Evolutionary conservation across 1,284 basidiomycete genomes (phyloP).

Genomic region (Takashimella tepidaria): DNA sequence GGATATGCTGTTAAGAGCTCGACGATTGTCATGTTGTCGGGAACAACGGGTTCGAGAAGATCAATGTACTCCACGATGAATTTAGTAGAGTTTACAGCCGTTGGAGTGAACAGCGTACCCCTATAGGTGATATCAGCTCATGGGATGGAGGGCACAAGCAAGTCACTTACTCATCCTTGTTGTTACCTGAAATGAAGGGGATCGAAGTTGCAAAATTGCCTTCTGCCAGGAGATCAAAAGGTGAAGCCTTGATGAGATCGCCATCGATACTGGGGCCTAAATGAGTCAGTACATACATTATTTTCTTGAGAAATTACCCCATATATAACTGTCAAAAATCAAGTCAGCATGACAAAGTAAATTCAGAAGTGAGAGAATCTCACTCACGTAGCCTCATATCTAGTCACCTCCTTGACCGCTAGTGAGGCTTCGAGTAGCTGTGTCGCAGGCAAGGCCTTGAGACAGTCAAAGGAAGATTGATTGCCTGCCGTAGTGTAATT

Average conservation of each 20-base stretch:
- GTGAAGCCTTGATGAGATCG: slow-evolving; percentile 35
- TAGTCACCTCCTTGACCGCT: slow-evolving; percentile 11
- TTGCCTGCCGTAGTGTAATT: not conserved
- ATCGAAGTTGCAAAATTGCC: slow-evolving; percentile 37
- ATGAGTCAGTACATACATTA: no score
- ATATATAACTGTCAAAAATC: no score
- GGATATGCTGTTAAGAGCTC: slow-evolving; percentile 27
- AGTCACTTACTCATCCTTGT: slow-evolving; percentile 37
- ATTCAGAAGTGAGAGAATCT: no score
- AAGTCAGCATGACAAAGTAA: no score
- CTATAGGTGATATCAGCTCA: slow-evolving; percentile 15
- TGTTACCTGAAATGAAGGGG: slow-evolving; percentile 46
- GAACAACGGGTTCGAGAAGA: slow-evolving; percentile 16
- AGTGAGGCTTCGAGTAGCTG: slow-evolving; percentile 27
- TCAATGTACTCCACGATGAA: slow-evolving; percentile 13
- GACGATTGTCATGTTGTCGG: slow-evolving; percentile 14
- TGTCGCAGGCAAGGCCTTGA: slow-evolving; percentile 27
- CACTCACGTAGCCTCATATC: slow-evolving; percentile 19
- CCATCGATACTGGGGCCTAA: slow-evolving; percentile 39
- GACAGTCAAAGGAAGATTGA: slow-evolving; percentile 18
- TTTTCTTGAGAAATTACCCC: no score
- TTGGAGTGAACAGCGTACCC: slow-evolving; percentile 34
- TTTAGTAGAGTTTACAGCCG: slow-evolving; percentile 14
- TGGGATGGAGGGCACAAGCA: not conserved
- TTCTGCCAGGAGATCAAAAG: slow-evolving; percentile 31